Conservation (phyloP, 306 rosid species). For the Cicer bijugum region DNA sequence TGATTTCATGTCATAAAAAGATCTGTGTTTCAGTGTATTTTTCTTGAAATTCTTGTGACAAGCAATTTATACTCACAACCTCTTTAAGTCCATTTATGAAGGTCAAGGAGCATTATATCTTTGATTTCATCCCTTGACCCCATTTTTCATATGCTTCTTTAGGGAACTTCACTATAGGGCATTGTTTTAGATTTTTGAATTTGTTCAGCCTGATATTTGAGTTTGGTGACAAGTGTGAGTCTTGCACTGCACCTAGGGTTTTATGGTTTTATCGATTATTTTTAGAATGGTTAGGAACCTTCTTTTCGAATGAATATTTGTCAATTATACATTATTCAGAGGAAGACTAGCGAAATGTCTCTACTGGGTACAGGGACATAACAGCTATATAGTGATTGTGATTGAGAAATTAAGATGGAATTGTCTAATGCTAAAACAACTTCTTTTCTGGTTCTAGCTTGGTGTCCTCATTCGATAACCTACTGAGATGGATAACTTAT, state of each 20-base stretch:
- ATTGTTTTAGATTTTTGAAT: constrained; percentile 4
- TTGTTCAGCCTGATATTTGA: constrained; percentile 21
- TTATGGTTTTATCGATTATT: neutral
- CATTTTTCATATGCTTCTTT: constrained; percentile 23
- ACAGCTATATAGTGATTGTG: neutral
- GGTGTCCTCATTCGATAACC: neutral
- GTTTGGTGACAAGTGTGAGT: constrained; percentile 11
- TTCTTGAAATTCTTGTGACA: constrained; percentile 9
- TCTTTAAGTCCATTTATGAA: constrained; percentile 3
- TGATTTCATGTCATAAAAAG: constrained; percentile 25
- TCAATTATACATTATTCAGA: neutral
- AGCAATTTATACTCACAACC: neutral
- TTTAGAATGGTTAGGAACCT: neutral
- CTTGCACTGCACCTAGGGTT: constrained; percentile 2
- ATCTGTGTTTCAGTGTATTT: constrained; percentile 8
- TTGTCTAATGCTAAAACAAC: neutral
- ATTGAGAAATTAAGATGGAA: constrained; percentile 26
- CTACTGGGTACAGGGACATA: neutral
- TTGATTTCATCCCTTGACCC: constrained; percentile 23
- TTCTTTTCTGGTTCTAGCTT: constrained; percentile 3
- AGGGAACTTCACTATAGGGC: neutral
- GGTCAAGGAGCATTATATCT: neutral
- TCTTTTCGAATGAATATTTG: constrained; percentile 6
- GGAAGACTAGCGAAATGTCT: constrained; percentile 19
- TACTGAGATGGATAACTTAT: constrained; percentile 4